Conservation (phyloP, 805 yeast genomes). For the Kazachstania bromeliacearum region DNA sequence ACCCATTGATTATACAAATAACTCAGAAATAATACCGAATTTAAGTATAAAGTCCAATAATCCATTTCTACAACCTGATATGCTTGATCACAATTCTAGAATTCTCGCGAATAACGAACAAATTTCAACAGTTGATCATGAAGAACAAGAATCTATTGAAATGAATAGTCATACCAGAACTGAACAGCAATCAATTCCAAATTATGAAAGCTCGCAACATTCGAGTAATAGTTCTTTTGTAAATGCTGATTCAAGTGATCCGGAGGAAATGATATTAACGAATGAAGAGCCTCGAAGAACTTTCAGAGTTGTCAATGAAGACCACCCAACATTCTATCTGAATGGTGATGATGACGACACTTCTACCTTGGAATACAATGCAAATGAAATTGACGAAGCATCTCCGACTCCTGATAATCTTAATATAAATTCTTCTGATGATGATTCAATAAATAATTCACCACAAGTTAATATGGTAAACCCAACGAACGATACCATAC, state of each 20-base stretch:
- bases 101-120: too few relatives aligned
- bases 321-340: constrained; percentile 21
- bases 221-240: too few relatives aligned
- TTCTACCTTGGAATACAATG: neutral
- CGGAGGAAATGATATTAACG: neutral
- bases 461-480: neutral
- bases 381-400: neutral
- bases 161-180: too few relatives aligned
- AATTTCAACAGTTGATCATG: too few relatives aligned
- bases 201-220: too few relatives aligned
- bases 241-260: neutral
- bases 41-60: too few relatives aligned
- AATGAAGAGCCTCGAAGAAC: constrained; percentile 10
- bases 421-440: neutral
- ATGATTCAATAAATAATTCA: neutral
- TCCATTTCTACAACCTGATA: too few relatives aligned
- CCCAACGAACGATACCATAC: neutral
- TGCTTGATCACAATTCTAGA: too few relatives aligned
- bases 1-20: too few relatives aligned
- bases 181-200: too few relatives aligned
- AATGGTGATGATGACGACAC: constrained; percentile 12
- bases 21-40: too few relatives aligned
- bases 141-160: too few relatives aligned
- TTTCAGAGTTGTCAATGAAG: constrained; percentile 27
- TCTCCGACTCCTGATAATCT: constrained; percentile 1